Percentiles rank a stretch among this genome's conserved stretches.
Evolutionary conservation across 2,329 filamentous ascomycete genomes (phyloP).

Genomic region (Metarhizium anisopliae): DNA sequence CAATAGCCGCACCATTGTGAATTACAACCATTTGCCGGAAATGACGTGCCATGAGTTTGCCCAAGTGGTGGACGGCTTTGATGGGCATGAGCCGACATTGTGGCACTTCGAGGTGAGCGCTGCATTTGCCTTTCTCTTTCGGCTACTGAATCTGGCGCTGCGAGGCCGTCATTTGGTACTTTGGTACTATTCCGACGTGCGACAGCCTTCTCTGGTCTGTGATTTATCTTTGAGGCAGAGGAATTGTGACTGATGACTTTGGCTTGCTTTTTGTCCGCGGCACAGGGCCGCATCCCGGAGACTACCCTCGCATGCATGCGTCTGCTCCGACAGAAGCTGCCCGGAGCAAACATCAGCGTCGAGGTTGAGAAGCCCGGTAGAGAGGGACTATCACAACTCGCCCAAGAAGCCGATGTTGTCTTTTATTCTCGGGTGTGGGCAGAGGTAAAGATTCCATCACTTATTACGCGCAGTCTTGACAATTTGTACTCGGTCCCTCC

Average conservation of each 20-base stretch:
- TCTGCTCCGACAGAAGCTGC: conserved; percentile 38
- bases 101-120: conserved; percentile 61
- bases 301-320: conserved; percentile 51
- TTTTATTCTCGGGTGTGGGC: conserved; percentile 68
- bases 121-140: too few species aligned
- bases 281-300: conserved; percentile 54
- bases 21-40: conserved; percentile 57
- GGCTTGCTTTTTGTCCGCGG: background rate
- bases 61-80: conserved; percentile 29
- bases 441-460: conserved; percentile 36
- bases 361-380: conserved; percentile 65
- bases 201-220: too few species aligned
- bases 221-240: background rate
- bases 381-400: conserved; percentile 48
- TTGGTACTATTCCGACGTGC: too few species aligned
- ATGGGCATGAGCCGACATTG: conserved; percentile 37
- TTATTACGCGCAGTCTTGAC: background rate
- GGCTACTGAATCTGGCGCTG: background rate
- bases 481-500: background rate
- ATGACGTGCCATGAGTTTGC: conserved; percentile 57
- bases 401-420: conserved; percentile 57
- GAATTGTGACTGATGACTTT: background rate
- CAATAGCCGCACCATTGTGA: conserved; percentile 61
- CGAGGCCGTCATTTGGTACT: too few species aligned
- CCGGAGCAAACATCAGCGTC: conserved; percentile 49